phyloP scores from a whole-genome alignment of 371 early-diverging fungal genomes.

The Mucor indicus region DNA sequence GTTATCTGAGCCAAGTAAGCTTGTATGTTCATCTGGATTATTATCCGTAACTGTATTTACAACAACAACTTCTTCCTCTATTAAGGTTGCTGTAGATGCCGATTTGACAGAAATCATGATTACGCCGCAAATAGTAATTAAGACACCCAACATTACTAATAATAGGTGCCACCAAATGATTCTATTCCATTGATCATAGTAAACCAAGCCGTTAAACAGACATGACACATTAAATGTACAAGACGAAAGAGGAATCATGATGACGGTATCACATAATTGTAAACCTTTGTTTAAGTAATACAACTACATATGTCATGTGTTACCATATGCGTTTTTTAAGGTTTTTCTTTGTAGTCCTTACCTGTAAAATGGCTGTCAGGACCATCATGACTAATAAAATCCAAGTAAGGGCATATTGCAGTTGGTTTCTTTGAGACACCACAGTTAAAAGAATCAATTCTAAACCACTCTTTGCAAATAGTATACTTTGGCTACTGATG shows the following conservation, averaged over 20 bases:
- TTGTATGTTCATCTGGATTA: too few species aligned
- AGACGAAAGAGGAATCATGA: constrained; percentile 74
- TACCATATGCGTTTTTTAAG: too few species aligned
- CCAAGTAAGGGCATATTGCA: constrained; percentile 70
- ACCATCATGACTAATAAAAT: constrained; percentile 64
- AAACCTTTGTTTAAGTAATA: constrained; percentile 80
- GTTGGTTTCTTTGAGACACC: constrained; percentile 61
- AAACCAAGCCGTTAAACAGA: constrained; percentile 76
- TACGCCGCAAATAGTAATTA: constrained; percentile 63
- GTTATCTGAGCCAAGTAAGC: too few species aligned
- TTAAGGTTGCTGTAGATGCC: neutral
- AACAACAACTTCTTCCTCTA: constrained; percentile 17
- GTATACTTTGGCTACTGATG: constrained; percentile 73
- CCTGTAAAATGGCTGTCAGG: constrained; percentile 67
- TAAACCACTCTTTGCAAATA: constrained; percentile 81
- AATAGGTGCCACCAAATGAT: constrained; percentile 63
- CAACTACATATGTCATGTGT: constrained; percentile 53
- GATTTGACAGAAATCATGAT: constrained; percentile 54
- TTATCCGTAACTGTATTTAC: too few species aligned
- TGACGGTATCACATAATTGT: constrained; percentile 73
- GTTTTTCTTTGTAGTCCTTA: too few species aligned
- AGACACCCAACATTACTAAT: constrained; percentile 64
- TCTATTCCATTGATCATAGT: constrained; percentile 74
- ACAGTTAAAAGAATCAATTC: constrained; percentile 69
- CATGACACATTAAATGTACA: constrained; percentile 78